Conservation (phyloP, 2,329 filamentous ascomycete species). For the Grosmannia huntii region DNA sequence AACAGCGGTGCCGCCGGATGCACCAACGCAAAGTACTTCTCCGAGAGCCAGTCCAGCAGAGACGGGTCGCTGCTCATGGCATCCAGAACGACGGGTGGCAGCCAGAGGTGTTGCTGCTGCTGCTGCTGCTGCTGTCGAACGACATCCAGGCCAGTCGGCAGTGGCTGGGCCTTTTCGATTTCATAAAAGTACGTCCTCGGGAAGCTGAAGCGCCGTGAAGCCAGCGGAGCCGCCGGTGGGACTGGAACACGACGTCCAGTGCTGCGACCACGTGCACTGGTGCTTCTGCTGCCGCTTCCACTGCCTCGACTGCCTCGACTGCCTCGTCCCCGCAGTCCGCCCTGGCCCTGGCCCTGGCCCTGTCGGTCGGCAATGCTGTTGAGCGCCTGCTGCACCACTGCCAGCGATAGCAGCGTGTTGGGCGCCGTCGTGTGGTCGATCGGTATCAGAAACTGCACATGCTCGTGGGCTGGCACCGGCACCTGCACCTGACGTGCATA, state of each 20-base stretch:
- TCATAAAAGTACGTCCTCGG: constrained; percentile 21
- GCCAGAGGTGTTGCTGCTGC: constrained; percentile 1
- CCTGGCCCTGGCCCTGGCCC: not conserved
- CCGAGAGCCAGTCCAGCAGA: constrained; percentile 16
- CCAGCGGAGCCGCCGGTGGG: too few relatives aligned
- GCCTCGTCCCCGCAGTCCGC: not conserved
- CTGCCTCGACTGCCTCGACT: not conserved
- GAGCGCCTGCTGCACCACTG: constrained; percentile 17
- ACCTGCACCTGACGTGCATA: not conserved
- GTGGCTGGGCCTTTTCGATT: constrained; percentile 19
- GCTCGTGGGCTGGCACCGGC: constrained; percentile 12
- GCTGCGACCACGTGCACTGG: not conserved
- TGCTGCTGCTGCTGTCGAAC: constrained; percentile 3
- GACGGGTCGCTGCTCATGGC: constrained; percentile 16
- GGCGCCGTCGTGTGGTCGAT: constrained; percentile 21
- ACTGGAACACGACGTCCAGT: not conserved
- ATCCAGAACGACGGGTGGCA: not conserved
- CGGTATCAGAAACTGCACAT: constrained; percentile 24
- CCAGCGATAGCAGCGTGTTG: constrained; percentile 21
- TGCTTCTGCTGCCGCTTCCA: not conserved
- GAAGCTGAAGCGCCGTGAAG: constrained; percentile 8
- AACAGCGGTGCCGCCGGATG: constrained; percentile 25
- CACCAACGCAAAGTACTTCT: constrained; percentile 21
- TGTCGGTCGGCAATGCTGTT: not conserved
- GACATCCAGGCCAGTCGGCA: constrained; percentile 19